phyloP scores from a whole-genome alignment of 331 rosid species.

The Arachis monticola region DNA sequence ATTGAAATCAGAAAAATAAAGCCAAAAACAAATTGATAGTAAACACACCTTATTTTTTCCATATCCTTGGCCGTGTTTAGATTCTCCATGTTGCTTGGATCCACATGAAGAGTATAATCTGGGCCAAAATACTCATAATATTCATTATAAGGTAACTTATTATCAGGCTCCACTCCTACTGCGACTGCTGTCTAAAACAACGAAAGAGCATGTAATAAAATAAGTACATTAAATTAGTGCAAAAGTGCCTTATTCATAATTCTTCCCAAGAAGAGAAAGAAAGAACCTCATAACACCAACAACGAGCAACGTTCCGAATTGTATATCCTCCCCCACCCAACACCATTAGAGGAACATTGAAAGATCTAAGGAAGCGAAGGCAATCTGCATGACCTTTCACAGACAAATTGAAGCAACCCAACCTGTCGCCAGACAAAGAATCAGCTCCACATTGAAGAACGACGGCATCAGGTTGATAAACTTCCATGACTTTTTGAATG shows the following conservation, averaged over 20 bases:
- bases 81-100: constrained; percentile 80
- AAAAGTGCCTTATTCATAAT: constrained; percentile 12
- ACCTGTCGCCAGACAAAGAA: constrained; percentile 74
- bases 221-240: constrained; percentile 23
- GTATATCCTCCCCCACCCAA: constrained; percentile 94
- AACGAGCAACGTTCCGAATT: constrained; percentile 83
- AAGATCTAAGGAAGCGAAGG: constrained; percentile 76
- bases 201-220: constrained; percentile 34
- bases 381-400: constrained; percentile 90
- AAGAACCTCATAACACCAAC: constrained; percentile 90
- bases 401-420: constrained; percentile 89
- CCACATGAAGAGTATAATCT: constrained; percentile 70
- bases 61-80: constrained; percentile 72
- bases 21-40: constrained; percentile 11
- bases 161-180: constrained; percentile 87
- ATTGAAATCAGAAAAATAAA: constrained; percentile 9
- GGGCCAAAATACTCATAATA: constrained; percentile 91
- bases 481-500: constrained; percentile 77
- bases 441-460: constrained; percentile 94
- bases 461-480: constrained; percentile 80
- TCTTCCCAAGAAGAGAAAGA: constrained; percentile 9
- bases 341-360: constrained; percentile 78
- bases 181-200: constrained; percentile 83
- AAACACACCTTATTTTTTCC: constrained; percentile 72
- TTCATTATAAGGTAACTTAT: constrained; percentile 79